These are phyloP conservation scores for Trichosanthes truncata DNA, from an alignment of 306 rosid genomes.

Conservation along the genomic window DNA sequence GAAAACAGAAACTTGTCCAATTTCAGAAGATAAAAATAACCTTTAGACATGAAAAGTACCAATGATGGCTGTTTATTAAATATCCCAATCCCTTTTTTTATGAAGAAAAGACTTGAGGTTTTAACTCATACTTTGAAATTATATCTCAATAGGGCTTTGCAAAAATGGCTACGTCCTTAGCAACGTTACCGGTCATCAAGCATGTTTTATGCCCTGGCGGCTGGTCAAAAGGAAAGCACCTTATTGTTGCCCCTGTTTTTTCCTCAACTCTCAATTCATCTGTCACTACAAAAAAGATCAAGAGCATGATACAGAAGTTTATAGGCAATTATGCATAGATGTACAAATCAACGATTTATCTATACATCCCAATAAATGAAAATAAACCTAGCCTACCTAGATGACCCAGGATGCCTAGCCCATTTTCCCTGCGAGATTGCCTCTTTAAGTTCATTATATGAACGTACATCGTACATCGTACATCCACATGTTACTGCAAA, in stretches of 20 bases:
- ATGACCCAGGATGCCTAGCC: slow-evolving; percentile 98
- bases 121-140: too few relatives aligned
- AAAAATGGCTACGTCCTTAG: slow-evolving; percentile 80
- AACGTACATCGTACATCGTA: slow-evolving; percentile 19
- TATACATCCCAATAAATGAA: background rate
- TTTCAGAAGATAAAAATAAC: too few relatives aligned
- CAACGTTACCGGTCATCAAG: slow-evolving; percentile 77
- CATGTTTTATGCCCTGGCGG: too few relatives aligned
- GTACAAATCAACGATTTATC: background rate
- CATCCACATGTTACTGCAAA: slow-evolving; percentile 74
- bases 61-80: too few relatives aligned
- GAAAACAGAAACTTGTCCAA: too few relatives aligned
- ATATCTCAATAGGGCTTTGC: slow-evolving; percentile 61
- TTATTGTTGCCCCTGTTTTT: too few relatives aligned
- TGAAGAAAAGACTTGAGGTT: too few relatives aligned
- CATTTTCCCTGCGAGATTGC: slow-evolving; percentile 87
- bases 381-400: slow-evolving; percentile 37
- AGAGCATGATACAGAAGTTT: background rate
- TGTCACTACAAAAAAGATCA: slow-evolving; percentile 38
- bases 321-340: background rate
- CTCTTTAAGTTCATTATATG: slow-evolving; percentile 76
- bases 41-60: too few relatives aligned
- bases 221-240: too few relatives aligned
- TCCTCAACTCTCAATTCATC: slow-evolving; percentile 76
- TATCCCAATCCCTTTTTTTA: too few relatives aligned